Conservation (phyloP, 73 alveolate genomes). For the Paramecium biaurelia region DNA sequence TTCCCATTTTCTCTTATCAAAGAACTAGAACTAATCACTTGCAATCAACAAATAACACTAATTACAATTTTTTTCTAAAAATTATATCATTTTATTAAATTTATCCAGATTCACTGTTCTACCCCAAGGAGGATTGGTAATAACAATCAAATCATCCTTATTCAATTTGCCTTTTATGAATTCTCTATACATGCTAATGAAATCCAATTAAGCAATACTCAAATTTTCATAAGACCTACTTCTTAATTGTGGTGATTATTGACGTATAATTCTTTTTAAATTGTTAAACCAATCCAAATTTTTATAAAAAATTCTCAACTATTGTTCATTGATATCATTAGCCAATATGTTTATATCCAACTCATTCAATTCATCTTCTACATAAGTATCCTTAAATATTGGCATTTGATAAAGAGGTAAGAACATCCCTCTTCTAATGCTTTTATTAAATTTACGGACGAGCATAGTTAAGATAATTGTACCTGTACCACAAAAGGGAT, state of each 20-base stretch:
- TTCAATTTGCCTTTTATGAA: not conserved
- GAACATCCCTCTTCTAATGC: not conserved
- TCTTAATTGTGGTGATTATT: constrained; percentile 30
- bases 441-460: not conserved
- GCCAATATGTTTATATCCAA: not conserved
- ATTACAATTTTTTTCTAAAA: not conserved
- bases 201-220: not conserved
- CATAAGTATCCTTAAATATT: not conserved
- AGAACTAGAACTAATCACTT: not conserved
- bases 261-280: not conserved
- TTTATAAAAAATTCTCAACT: not conserved
- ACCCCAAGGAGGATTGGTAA: constrained; percentile 44
- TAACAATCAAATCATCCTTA: not conserved
- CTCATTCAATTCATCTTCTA: not conserved
- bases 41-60: constrained; percentile 1
- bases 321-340: not conserved
- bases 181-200: not conserved
- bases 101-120: not conserved
- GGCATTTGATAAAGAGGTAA: not conserved
- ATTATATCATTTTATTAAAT: not conserved
- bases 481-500: constrained; percentile 49
- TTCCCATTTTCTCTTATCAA: not conserved
- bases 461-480: not conserved
- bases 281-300: not conserved
- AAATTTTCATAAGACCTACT: not conserved